Evolutionary conservation across 257 asterid species (phyloP), one percentile per base, ranked within the genome.

Genomic region (Nicotiana obtusifolia): DNA sequence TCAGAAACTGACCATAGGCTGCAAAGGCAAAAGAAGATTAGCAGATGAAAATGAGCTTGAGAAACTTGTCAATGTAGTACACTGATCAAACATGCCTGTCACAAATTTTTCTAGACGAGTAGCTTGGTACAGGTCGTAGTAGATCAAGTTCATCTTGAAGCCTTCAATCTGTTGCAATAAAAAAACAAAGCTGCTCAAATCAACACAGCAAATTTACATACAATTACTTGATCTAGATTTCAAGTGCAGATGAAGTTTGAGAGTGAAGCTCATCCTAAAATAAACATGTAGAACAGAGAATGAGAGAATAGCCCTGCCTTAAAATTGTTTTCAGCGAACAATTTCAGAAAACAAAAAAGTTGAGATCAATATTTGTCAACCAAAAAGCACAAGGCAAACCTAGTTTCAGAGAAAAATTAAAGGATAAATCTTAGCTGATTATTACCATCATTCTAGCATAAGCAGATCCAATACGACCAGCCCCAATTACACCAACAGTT

Each of bases 381-480:
- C 49, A 41, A 41, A 41, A 9, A 9, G 11, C 13, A 41, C 49
- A 41, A 41, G 13, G 49, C 49, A 41, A 41, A 41, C 49, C 0
- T 35, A 35, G 49, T 41, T 52, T 52, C 57, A 52, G 0, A 52
- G 57, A 31, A 10, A 2, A 8, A 26, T 49, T 20, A 31, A 11
- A 15, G 15, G 80, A 41, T 11, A 30, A 47, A 78, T 49, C 26
- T 19, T 10, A 15, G 16, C 26, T 75, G 76, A 77, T 78, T 90
- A 92, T 78, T 90, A 92, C 98, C 99, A 95, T 95, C 98, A 94
- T 95, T 92, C 99, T 92, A 79, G 99, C 99, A 85, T 95, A 95
- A 47, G 99, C 98, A 78, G 99, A 95, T 52, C 98, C 98, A 77
- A 95, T 95, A 4, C 98, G 97, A 84, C 99, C 99, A 1, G 99